These are phyloP conservation scores for Trichophyton rubrum DNA, from an alignment of 2,329 filamentous ascomycete species.

Conservation along the genomic window DNA sequence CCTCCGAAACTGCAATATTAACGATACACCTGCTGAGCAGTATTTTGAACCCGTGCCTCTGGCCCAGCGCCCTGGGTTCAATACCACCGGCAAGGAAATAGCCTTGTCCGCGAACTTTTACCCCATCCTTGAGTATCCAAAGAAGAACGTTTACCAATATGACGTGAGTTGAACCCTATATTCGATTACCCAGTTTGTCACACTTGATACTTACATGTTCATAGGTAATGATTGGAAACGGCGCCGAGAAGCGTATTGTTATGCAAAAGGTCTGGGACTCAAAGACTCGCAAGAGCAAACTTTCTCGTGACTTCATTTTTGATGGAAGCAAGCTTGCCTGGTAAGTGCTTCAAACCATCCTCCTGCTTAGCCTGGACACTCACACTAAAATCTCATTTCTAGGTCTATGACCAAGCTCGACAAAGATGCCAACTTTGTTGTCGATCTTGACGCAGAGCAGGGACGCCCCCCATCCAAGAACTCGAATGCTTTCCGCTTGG, in stretches of 20 bases:
- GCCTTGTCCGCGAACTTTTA: slow-evolving; percentile 60
- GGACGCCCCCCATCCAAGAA: slow-evolving; percentile 29
- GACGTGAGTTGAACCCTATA: slow-evolving; percentile 49
- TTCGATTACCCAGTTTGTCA: neutral
- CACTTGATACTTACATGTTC: slow-evolving; percentile 6
- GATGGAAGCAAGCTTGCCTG: slow-evolving; percentile 82
- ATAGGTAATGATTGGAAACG: slow-evolving; percentile 55
- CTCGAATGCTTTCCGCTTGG: slow-evolving; percentile 47
- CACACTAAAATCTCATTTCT: slow-evolving; percentile 10
- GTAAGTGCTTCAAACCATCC: slow-evolving; percentile 35
- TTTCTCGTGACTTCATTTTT: slow-evolving; percentile 55
- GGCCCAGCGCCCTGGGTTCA: slow-evolving; percentile 43
- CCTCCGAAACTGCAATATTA: slow-evolving; percentile 10
- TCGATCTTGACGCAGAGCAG: slow-evolving; percentile 62
- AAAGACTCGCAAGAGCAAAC: slow-evolving; percentile 42
- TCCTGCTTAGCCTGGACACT: neutral
- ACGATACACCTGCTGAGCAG: slow-evolving; percentile 12
- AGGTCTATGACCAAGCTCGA: slow-evolving; percentile 28
- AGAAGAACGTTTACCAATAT: slow-evolving; percentile 62
- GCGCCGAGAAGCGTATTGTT: slow-evolving; percentile 51
- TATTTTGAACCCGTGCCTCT: slow-evolving; percentile 18
- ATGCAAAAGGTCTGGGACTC: slow-evolving; percentile 68
- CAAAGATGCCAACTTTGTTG: slow-evolving; percentile 42
- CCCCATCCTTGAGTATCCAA: slow-evolving; percentile 49
- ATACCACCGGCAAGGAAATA: slow-evolving; percentile 45